Evolutionary conservation across 2,329 filamentous ascomycete genomes (phyloP), one percentile per base, ranked within the genome.

Genomic region (Pseudogymnoascus sp.): DNA sequence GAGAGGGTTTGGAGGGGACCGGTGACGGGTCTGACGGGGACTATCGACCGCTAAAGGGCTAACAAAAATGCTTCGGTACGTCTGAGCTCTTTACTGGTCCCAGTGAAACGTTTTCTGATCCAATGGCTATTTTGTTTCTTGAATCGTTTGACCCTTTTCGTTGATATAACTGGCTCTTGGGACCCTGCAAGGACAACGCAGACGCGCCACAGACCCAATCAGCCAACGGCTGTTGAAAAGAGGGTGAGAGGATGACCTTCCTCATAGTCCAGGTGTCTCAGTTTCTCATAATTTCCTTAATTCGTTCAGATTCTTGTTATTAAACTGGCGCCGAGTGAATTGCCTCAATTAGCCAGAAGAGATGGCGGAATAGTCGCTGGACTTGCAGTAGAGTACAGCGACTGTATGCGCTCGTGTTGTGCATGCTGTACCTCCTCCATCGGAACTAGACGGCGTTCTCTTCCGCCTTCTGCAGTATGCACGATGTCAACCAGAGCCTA

Each of bases 121-220:
- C 28, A 33, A 45, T 39, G 28, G 41, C 16, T 8, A 45, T 52
- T 45, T 39, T n/a, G 60, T 23, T 45, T 45, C 39, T 12, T 45
- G 22, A 58, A 8, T 14, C 30, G 28, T 41, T 49, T 45, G 28
- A 6, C 28, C 36, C 41, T 23, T 61, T 45, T 33, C 28, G 19
- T 49, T 25, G 19, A 45, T 61, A 42, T 61, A 52, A 52, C 60
- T 39, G 41, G 36, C 60, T 45, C 36, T 58, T 58, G 60, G 28
- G 6, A 45, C 39, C 39, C 35, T 49, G 60, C 39, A 61, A 61
- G 60, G 60, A 41, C 60, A 61, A 61, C 60, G 60, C 60, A 49
- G 60, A 33, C 28, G 35, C 28, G 35, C 35, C 36, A 41, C 28
- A 16, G 28, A 45, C 36, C 60, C 60, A 61, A 61, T 61, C 19